Base-by-base conservation (phyloP, 352 stramenopile species). In the Phytophthora agathidicida region DNA sequence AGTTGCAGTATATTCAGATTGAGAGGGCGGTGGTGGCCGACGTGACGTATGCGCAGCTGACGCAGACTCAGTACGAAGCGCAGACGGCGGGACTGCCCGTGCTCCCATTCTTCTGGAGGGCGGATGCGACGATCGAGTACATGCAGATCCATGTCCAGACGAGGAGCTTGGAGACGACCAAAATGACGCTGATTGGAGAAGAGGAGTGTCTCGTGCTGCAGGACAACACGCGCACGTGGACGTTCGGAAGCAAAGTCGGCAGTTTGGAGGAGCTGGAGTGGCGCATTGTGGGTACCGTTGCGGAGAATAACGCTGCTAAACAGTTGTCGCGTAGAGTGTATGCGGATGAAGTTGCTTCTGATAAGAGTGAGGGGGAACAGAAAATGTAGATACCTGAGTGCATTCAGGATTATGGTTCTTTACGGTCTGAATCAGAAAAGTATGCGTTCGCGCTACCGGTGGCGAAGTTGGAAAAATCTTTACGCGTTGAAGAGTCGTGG, bases 161-260 rank as follows among this genome's bases (percentile, higher is more conserved):
- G 24, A 70, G 62, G 30, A 80, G 68, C 23, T 53, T 62, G 2
- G 71, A 80, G 49, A 65, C 61, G 33, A 70, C 59, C 1, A 75
- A 63, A 36, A 75, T 80, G 68, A 80, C 71, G 42, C 47, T 77
- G 6, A 36, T 77, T n/a, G 71, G 60, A 14, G 39, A 77, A 16
- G 71, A 80, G 22, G 65, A 77, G 33, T 61, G 60, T 33, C 42
- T 80, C 2, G 71, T 52, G 30, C 36, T 75, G 56, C 71, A 80
- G 36, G 64, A 72, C 22, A 77, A 80, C 23, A 48, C 64, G 6
- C 59, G 71, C 16, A 65, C 39, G 19, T 80, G 60, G 68, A 67
- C 58, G 36, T 73, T 80, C 36, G 71, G 57, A 27, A 70, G 60
- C 16, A 63, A 70, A 23, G 64, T 76, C n/a, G 65, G 48, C 23